Base-by-base conservation (phyloP, 2,329 filamentous ascomycete species). In the Davidsoniella virescens region DNA sequence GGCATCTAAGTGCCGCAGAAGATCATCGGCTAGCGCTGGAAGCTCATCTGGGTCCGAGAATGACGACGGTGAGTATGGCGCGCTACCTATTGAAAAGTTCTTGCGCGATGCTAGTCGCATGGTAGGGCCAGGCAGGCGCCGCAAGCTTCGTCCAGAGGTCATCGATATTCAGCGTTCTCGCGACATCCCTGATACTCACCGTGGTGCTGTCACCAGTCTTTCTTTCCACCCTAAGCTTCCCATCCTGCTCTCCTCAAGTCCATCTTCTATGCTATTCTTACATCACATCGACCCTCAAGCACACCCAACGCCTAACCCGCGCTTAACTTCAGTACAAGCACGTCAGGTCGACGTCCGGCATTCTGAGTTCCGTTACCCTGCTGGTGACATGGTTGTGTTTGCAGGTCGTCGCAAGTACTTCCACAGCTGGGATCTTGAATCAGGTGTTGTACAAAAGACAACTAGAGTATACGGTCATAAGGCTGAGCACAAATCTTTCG, bases 201-300 rank as follows among this genome's bases (percentile, higher is more conserved):
- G 78, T 64, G 84, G 84, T 16, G 76, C 86, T 9, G 81, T 96
- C 57, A 82, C 81, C 39, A 87, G 83, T 40, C 76, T 98, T 36
- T 81, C 80, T 8, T 95, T 96, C 72, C 92, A 98, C 65, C 87
- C 90, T 26, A 72, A 80, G 57, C 83, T 87, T 61, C 87, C 92
- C 4, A 80, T 98, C 14, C 77, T 98, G 25, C 77, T 96, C 52
- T 94, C 92, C 20, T 87, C 87, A 10, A 92, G 88, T 53, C 82
- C 82, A 50, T 84, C 87, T 47, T 86, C 86, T 17, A 83, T 88
- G 4, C 73, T 96, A 50, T 87, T 84, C 63, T 74, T 98, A 43
- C 88, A 98, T 65, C 88, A 95, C 62, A 78, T 96, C 57, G 82
- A 83, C 38, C 84, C 82, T 41, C 77, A 76, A 47, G 82, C 81